Conservation (phyloP, 1,284 basidiomycete genomes). For the Volvariella surrecta region DNA sequence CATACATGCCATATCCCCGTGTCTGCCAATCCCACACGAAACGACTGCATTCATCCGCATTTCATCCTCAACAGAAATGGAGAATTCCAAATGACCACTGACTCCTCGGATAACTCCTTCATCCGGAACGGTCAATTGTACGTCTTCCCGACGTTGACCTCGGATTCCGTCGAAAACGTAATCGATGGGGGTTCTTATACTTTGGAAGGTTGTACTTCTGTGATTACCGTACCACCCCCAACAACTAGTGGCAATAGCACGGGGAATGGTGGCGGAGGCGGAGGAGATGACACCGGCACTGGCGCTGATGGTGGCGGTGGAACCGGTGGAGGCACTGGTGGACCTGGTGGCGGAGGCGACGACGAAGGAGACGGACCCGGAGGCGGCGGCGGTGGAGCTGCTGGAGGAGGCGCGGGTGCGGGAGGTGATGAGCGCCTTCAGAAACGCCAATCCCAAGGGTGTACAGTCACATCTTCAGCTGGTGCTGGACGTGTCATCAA, state of each 20-base stretch:
- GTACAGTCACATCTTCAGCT: slow-evolving; percentile 22
- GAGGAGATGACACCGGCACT: background rate
- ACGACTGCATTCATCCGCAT: too few relatives aligned
- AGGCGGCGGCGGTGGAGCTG: background rate
- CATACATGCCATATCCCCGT: background rate
- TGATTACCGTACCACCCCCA: slow-evolving; percentile 51
- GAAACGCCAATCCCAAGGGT: slow-evolving; percentile 13
- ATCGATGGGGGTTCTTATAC: slow-evolving; percentile 22
- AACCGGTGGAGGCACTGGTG: background rate
- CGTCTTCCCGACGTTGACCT: slow-evolving; percentile 72
- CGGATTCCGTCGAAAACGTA: slow-evolving; percentile 44
- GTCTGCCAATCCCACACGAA: too few relatives aligned
- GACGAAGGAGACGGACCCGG: slow-evolving; percentile 24
- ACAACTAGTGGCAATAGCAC: slow-evolving; percentile 9
- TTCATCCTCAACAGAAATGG: slow-evolving; percentile 39
- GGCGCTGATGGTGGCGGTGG: background rate
- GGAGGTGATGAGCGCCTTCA: background rate
- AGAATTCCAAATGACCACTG: slow-evolving; percentile 77
- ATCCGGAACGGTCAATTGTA: slow-evolving; percentile 66
- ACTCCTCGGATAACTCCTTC: slow-evolving; percentile 62
- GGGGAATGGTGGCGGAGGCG: background rate
- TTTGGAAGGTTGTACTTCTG: slow-evolving; percentile 23
- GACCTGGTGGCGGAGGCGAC: slow-evolving; percentile 15
- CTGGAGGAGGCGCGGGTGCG: background rate
- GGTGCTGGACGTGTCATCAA: slow-evolving; percentile 49